Evolutionary conservation across 2,329 filamentous ascomycete genomes (phyloP), one percentile per base, ranked within the genome.

Genomic region (Fusarium anguioides): DNA sequence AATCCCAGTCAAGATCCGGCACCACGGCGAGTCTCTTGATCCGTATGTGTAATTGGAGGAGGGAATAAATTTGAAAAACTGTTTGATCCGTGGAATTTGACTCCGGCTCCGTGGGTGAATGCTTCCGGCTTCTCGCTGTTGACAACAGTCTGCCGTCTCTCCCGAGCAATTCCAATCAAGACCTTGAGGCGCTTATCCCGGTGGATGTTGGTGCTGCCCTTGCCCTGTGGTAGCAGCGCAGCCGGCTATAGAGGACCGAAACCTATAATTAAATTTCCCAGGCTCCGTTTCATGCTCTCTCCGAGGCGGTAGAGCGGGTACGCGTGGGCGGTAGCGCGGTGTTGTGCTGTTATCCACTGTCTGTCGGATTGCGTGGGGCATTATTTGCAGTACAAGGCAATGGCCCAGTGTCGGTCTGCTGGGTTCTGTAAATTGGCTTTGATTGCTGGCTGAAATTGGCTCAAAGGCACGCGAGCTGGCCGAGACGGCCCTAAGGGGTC

Each of bases 191-290:
- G 60, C 56, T 42, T 66, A 66, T 66, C 59, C 56, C 46, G 51
- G 64, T 64, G 64, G 69, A 64, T 56, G 45, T 57, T 33, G 36
- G 61, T 57, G 42, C 42, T 58, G 57, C 47, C 65, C 55, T 67
- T 53, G 51, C 42, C 52, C 56, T 55, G 44, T 39, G 20, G 39
- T 39, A 31, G n/a, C 23, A 55, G 27, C 33, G 23, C 35, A 60
- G 26, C 40, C 23, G 45, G 26, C 31, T 31, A 26, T 41, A 29
- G 33, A 46, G 46, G 36, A 61, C 27, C 27, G 23, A 24, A 29
- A 26, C 55, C 68, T 69, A 64, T 69, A 63, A 60, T 73, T 73
- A 72, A 72, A 64, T 64, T 69, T 53, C 60, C 51, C 54, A 61
- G 26, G 56, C 57, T 65, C 69, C 66, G 47, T 71, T 55, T 62